Percentiles rank a stretch among this genome's conserved stretches.
phyloP scores from a whole-genome alignment of 306 rosid species.

The Betula pendula region DNA sequence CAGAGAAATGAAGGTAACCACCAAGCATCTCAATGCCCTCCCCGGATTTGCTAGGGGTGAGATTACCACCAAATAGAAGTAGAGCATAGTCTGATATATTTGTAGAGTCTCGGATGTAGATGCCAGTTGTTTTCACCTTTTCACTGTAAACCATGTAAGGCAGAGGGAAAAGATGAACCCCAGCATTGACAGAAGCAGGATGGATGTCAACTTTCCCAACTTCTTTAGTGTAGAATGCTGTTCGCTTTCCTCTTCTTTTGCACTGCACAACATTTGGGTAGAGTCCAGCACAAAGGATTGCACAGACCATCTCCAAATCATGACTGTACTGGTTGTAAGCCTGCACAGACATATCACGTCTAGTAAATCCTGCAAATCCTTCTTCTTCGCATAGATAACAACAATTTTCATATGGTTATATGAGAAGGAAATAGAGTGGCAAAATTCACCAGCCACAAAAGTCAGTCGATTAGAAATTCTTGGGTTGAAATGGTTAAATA shows the following conservation, averaged over 20 bases:
- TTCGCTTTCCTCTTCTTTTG: conserved; percentile 88
- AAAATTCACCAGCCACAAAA: background rate
- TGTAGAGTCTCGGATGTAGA: conserved; percentile 82
- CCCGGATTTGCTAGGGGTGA: conserved; percentile 61
- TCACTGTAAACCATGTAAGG: conserved; percentile 96
- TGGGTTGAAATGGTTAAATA: background rate
- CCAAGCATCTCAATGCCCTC: conserved; percentile 98
- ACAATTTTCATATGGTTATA: background rate
- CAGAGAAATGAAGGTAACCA: conserved; percentile 96
- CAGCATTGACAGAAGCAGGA: conserved; percentile 94
- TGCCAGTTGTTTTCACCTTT: conserved; percentile 83
- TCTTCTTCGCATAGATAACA: conserved; percentile 13
- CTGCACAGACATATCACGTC: conserved; percentile 42
- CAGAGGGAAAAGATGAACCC: conserved; percentile 87
- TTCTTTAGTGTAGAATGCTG: conserved; percentile 84
- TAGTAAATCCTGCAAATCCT: conserved; percentile 18
- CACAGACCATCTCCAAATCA: conserved; percentile 95
- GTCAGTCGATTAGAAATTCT: conserved; percentile 7
- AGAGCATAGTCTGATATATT: conserved; percentile 92
- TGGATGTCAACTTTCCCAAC: conserved; percentile 96
- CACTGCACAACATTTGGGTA: conserved; percentile 97
- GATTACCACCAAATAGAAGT: conserved; percentile 86
- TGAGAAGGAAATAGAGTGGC: conserved; percentile 13
- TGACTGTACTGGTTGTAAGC: conserved; percentile 84
- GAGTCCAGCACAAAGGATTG: conserved; percentile 92